Evolutionary conservation across 306 rosid species (phyloP).

Genomic region (Citrullus mucosospermus): DNA sequence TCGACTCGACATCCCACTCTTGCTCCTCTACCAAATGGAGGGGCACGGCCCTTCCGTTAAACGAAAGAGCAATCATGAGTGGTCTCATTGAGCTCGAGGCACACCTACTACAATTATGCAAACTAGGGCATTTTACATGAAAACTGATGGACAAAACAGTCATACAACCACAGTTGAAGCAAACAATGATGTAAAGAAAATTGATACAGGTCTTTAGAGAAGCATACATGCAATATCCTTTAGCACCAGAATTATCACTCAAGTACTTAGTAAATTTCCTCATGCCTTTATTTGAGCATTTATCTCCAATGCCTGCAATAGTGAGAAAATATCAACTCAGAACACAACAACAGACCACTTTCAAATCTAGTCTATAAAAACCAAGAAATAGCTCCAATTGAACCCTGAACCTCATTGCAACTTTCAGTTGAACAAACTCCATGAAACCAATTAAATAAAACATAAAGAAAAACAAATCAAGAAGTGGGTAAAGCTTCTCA

Average conservation of each 20-base stretch:
- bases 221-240: conserved; percentile 11
- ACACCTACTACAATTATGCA: background rate
- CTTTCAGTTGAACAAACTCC: background rate
- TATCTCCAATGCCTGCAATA: conserved; percentile 13
- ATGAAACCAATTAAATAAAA: background rate
- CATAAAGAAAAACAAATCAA: background rate
- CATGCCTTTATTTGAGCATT: conserved; percentile 3
- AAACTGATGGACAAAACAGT: background rate
- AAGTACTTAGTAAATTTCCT: background rate
- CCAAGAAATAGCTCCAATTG: background rate
- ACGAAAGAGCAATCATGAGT: background rate
- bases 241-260: conserved; percentile 7
- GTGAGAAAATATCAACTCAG: background rate
- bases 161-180: background rate
- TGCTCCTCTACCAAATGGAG: background rate
- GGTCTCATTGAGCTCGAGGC: background rate
- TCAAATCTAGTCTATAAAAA: background rate
- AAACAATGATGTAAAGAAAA: background rate
- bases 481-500: background rate
- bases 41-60: background rate
- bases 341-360: background rate
- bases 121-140: background rate
- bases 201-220: background rate
- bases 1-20: background rate
- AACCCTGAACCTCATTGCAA: background rate